Percentiles rank a stretch among this genome's conserved stretches.
Evolutionary conservation across 2,329 filamentous ascomycete genomes (phyloP).

Genomic region (Ophiosphaerella korrae): DNA sequence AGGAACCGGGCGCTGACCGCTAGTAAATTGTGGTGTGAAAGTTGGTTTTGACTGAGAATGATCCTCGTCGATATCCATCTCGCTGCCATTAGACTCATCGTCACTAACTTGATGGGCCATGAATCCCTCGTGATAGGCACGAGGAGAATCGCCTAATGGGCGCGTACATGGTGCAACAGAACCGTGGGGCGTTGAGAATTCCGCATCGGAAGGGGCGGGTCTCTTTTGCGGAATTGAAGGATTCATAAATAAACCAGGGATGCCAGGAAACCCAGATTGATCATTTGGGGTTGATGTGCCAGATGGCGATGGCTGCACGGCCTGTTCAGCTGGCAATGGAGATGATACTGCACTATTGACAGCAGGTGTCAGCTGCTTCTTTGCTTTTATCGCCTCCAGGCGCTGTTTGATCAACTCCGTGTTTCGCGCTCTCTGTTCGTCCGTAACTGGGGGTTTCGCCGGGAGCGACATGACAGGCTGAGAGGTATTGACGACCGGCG

Average conservation of each 20-base stretch:
- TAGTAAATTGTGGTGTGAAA: neutral
- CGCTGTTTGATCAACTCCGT: conserved; percentile 79
- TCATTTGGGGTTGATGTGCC: conserved; percentile 4
- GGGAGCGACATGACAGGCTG: conserved; percentile 19
- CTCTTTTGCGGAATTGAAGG: conserved; percentile 54
- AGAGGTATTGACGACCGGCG: conserved; percentile 15
- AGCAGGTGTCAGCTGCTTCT: conserved; percentile 15
- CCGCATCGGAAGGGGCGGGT: conserved; percentile 72
- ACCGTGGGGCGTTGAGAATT: conserved; percentile 48
- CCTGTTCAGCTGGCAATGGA: conserved; percentile 2
- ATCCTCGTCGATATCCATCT: conserved; percentile 67
- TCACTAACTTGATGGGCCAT: conserved; percentile 89
- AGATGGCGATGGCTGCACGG: conserved; percentile 6
- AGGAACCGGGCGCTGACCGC: conserved; percentile 11
- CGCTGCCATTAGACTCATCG: conserved; percentile 64
- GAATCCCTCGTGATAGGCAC: conserved; percentile 57
- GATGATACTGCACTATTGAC: conserved; percentile 16
- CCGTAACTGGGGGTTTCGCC: conserved; percentile 24
- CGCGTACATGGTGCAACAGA: conserved; percentile 57
- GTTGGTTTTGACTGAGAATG: conserved; percentile 48
- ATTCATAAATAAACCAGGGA: conserved; percentile 61
- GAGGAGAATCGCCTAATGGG: conserved; percentile 63
- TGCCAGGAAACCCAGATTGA: conserved; percentile 43
- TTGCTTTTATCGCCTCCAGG: conserved; percentile 65
- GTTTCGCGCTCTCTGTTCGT: conserved; percentile 62